Evolutionary conservation across 352 stramenopile species (phyloP).

Genomic region (Phytopythium montanum): DNA sequence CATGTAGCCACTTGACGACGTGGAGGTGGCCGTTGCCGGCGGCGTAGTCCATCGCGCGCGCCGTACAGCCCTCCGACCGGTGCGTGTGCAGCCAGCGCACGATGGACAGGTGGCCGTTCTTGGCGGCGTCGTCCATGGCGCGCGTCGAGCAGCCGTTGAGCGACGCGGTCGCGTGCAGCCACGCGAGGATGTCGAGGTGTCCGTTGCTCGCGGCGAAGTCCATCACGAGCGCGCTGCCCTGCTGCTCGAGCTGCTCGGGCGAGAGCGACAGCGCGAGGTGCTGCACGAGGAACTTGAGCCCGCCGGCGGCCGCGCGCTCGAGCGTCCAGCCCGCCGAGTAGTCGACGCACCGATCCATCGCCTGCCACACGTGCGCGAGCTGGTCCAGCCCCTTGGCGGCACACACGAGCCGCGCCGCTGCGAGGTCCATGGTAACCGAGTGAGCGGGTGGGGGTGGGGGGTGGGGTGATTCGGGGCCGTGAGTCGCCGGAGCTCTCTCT

Average conservation of each 20-base stretch:
- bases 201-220: constrained; percentile 67
- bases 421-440: constrained; percentile 42
- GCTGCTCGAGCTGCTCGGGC: constrained; percentile 17
- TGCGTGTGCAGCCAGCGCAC: constrained; percentile 61
- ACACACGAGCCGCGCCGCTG: constrained; percentile 47
- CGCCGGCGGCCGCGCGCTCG: constrained; percentile 51
- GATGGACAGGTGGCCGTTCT: constrained; percentile 45
- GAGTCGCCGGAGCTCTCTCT: not conserved
- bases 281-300: constrained; percentile 66
- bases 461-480: not conserved
- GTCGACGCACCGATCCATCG: constrained; percentile 47
- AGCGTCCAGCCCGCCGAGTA: constrained; percentile 57
- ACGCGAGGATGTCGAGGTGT: constrained; percentile 65
- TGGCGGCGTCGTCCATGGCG: constrained; percentile 55
- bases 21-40: constrained; percentile 48
- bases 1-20: constrained; percentile 59
- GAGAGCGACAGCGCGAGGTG: constrained; percentile 41
- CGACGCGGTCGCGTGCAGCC: constrained; percentile 40
- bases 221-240: constrained; percentile 54
- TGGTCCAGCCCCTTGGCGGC: constrained; percentile 34
- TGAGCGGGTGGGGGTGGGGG: constrained; percentile 1
- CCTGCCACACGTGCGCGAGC: constrained; percentile 54
- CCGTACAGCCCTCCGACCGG: constrained; percentile 55
- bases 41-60: constrained; percentile 60
- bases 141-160: constrained; percentile 49